These are phyloP conservation scores for Penicillium sp. DNA, from an alignment of 2,329 filamentous ascomycete genomes.

Conservation along the genomic window DNA sequence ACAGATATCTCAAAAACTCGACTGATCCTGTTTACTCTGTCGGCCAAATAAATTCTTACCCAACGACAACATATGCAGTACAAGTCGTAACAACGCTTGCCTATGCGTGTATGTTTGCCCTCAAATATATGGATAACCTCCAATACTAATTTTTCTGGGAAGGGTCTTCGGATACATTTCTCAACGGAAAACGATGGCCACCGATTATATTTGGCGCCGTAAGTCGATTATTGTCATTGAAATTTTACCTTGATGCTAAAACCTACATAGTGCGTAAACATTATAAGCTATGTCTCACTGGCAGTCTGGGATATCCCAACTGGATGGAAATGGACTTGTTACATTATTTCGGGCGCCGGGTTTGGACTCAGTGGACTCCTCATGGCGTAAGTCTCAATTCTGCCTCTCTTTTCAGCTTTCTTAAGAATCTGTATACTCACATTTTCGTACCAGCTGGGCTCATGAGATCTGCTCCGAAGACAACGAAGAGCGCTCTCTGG, in stretches of 20 bases:
- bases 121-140: background rate
- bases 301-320: slow-evolving; percentile 55
- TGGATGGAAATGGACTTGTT: slow-evolving; percentile 68
- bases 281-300: slow-evolving; percentile 50
- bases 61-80: slow-evolving; percentile 62
- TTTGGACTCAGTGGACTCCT: slow-evolving; percentile 54
- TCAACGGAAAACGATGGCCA: slow-evolving; percentile 66
- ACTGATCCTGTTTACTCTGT: slow-evolving; percentile 51
- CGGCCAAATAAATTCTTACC: slow-evolving; percentile 56
- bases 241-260: background rate
- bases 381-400: slow-evolving; percentile 49
- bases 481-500: slow-evolving; percentile 69
- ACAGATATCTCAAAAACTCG: slow-evolving; percentile 35
- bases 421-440: slow-evolving; percentile 4
- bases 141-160: background rate
- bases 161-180: slow-evolving; percentile 65
- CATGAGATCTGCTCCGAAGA: slow-evolving; percentile 60
- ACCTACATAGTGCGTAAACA: slow-evolving; percentile 37
- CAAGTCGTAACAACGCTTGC: slow-evolving; percentile 63
- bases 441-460: slow-evolving; percentile 46
- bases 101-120: slow-evolving; percentile 56
- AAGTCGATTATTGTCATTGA: slow-evolving; percentile 48
- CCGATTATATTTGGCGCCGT: slow-evolving; percentile 62
- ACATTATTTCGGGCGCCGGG: slow-evolving; percentile 56
- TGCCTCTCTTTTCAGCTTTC: background rate